These are phyloP conservation scores for Vigna hirtella DNA, from an alignment of 306 rosid genomes.

Conservation along the genomic window DNA sequence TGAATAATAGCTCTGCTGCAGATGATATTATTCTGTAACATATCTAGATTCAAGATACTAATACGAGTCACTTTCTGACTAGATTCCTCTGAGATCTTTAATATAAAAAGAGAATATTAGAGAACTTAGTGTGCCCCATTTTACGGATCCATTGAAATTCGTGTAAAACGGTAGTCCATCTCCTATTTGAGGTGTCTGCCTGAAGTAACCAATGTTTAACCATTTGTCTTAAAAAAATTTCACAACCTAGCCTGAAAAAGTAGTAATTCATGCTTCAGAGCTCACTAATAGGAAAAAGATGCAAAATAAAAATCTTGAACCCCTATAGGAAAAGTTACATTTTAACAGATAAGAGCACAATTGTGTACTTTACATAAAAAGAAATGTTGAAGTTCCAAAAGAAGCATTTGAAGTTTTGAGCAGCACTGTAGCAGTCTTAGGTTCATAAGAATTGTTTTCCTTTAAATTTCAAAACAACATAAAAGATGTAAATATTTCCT, in stretches of 20 bases:
- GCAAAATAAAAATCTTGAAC: no score
- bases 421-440: neutral
- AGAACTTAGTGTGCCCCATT: neutral
- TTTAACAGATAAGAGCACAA: neutral
- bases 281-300: no score
- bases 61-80: neutral
- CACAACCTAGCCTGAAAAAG: no score
- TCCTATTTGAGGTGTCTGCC: neutral
- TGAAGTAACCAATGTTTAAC: neutral
- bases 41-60: no score
- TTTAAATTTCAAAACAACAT: neutral
- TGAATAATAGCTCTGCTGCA: neutral
- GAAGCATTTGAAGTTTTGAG: neutral
- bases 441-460: neutral
- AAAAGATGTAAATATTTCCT: neutral
- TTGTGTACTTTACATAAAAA: neutral
- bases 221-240: no score
- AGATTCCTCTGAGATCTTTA: neutral
- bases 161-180: no score
- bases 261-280: no score
- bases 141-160: neutral
- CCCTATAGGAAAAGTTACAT: neutral
- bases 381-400: neutral
- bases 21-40: neutral
- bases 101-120: neutral